Evolutionary conservation across 2,329 filamentous ascomycete species (phyloP).

Genomic region (Paecilomyces fulvus): DNA sequence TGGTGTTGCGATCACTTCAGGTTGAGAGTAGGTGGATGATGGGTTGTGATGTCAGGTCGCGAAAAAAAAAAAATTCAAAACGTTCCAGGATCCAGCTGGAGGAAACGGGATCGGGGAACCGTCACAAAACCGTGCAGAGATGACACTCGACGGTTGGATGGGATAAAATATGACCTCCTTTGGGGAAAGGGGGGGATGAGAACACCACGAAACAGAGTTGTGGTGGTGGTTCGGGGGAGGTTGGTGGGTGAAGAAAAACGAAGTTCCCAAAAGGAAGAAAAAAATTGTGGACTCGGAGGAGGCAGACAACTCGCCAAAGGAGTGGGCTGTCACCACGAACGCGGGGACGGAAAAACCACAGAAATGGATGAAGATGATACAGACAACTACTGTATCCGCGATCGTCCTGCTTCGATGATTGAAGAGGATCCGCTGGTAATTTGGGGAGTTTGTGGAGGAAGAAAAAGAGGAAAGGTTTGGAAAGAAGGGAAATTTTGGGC

Average conservation of each 20-base stretch:
- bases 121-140: background rate
- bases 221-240: background rate
- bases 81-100: background rate
- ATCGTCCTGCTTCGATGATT: constrained; percentile 12
- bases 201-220: background rate
- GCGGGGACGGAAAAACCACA: background rate
- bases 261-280: background rate
- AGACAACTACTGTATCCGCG: constrained; percentile 11
- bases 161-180: background rate
- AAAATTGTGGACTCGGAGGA: background rate
- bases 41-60: constrained; percentile 1
- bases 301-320: constrained; percentile 2
- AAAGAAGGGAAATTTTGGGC: background rate
- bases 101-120: background rate
- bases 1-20: constrained; percentile 19
- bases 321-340: constrained; percentile 7
- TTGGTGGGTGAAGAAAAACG: constrained; percentile 2
- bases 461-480: background rate
- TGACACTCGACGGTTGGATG: background rate
- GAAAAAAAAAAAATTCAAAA: no score
- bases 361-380: constrained; percentile 12
- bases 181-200: background rate
- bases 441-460: background rate
- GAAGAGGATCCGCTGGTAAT: constrained; percentile 12
- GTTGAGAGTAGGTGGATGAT: constrained; percentile 8